A percentile compares a stretch with the other conserved stretches of the same genome.
Conservation (phyloP, 2,329 filamentous ascomycete species). For the Diplodia seriata region DNA sequence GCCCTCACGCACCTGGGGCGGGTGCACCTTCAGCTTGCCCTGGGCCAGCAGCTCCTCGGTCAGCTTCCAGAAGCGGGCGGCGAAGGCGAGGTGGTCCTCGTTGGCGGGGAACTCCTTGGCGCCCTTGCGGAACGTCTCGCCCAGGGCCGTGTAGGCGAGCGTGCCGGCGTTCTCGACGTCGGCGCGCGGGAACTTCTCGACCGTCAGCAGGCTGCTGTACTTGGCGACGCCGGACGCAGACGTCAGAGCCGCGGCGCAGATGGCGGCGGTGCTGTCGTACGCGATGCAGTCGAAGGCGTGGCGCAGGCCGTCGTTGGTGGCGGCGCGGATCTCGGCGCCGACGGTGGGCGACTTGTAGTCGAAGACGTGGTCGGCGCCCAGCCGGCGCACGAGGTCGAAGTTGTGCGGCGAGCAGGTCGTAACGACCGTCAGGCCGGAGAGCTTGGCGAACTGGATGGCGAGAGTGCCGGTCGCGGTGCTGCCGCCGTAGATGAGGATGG, state of each 20-base stretch:
- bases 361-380: conserved; percentile 58
- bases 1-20: conserved; percentile 37
- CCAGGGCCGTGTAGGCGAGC: conserved; percentile 53
- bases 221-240: conserved; percentile 38
- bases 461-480: conserved; percentile 59
- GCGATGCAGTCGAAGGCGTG: conserved; percentile 59
- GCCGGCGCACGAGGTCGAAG: conserved; percentile 54
- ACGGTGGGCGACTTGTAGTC: conserved; percentile 58
- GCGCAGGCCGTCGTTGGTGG: conserved; percentile 53
- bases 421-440: conserved; percentile 53
- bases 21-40: conserved; percentile 45
- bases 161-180: conserved; percentile 51
- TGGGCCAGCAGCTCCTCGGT: conserved; percentile 38
- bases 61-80: conserved; percentile 48
- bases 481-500: conserved; percentile 59
- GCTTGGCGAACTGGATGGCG: conserved; percentile 58
- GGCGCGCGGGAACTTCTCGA: conserved; percentile 50
- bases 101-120: conserved; percentile 43
- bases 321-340: conserved; percentile 54
- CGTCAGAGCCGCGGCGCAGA: conserved; percentile 50
- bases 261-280: conserved; percentile 44
- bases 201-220: conserved; percentile 52
- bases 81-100: conserved; percentile 52
- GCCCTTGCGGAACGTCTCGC: conserved; percentile 50
- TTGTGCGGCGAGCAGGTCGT: conserved; percentile 58